Conservation (phyloP, 23 red algal species). For the Gracilaria domingensis region DNA sequence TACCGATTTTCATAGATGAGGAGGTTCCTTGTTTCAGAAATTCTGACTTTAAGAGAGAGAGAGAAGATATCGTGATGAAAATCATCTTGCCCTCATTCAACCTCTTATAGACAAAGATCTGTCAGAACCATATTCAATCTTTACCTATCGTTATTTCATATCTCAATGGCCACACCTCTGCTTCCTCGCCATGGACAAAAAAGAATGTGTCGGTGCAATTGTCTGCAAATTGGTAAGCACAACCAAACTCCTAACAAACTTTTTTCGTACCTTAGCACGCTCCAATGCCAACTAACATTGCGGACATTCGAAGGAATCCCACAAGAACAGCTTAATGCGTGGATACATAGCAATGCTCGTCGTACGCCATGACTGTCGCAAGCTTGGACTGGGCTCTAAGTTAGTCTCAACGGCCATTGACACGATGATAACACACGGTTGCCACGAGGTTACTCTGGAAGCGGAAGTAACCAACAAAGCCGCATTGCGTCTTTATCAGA, state of each 20-base stretch:
- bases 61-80: conserved; percentile 58
- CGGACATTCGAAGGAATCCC: not conserved
- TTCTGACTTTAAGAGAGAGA: not conserved
- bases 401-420: conserved; percentile 82
- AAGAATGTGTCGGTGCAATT: conserved; percentile 76
- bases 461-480: conserved; percentile 88
- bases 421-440: conserved; percentile 75
- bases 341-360: conserved; percentile 99
- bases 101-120: conserved; percentile 85
- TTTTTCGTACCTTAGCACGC: not conserved
- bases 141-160: conserved; percentile 99
- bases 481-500: conserved; percentile 89
- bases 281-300: not conserved
- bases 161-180: conserved; percentile 92
- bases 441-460: conserved; percentile 91
- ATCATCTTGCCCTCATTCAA: conserved; percentile 68
- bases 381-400: conserved; percentile 77
- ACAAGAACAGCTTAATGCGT: conserved; percentile 48
- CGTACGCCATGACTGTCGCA: conserved; percentile 77
- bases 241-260: too few species aligned
- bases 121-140: conserved; percentile 97
- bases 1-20: not conserved
- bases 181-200: conserved; percentile 69
- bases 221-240: conserved; percentile 87
- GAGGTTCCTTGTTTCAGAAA: not conserved